Conservation (phyloP, 78 protist genomes). For the Dictyostelium citrinum region DNA sequence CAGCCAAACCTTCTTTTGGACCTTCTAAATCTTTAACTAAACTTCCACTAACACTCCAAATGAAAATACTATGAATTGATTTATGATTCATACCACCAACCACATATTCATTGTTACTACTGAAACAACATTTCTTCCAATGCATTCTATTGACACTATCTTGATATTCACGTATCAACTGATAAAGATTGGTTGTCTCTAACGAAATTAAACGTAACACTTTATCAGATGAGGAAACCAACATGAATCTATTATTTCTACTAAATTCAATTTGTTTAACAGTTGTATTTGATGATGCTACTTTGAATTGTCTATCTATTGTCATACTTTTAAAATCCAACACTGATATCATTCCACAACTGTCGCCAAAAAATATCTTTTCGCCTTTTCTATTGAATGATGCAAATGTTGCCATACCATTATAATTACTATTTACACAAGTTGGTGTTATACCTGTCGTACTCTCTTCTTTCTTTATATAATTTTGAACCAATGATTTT, state of each 20-base stretch:
- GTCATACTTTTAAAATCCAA: background rate
- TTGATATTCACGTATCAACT: conserved; percentile 1
- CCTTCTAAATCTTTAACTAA: conserved; percentile 83
- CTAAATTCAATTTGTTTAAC: conserved; percentile 63
- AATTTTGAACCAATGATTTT: background rate
- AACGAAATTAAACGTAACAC: conserved; percentile 36
- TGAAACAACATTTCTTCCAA: conserved; percentile 79
- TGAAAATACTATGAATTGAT: conserved; percentile 54
- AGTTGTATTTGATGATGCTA: background rate
- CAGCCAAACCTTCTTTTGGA: conserved; percentile 83
- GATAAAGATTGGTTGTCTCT: background rate
- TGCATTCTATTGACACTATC: conserved; percentile 79
- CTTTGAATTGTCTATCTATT: conserved; percentile 9
- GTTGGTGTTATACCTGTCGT: background rate
- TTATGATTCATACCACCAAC: conserved; percentile 64
- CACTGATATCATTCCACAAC: background rate
- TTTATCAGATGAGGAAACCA: conserved; percentile 48
- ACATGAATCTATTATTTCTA: conserved; percentile 45
- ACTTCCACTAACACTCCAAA: conserved; percentile 75
- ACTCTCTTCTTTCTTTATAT: background rate
- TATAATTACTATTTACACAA: background rate
- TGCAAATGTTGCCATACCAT: background rate
- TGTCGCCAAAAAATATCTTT: conserved; percentile 44
- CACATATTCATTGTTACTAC: conserved; percentile 59
- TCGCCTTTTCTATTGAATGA: conserved; percentile 43